Evolutionary conservation across 495 filamentous ascomycete genomes (phyloP), one percentile per base, ranked within the genome.

Genomic region (Trichoderma asperelloides): DNA sequence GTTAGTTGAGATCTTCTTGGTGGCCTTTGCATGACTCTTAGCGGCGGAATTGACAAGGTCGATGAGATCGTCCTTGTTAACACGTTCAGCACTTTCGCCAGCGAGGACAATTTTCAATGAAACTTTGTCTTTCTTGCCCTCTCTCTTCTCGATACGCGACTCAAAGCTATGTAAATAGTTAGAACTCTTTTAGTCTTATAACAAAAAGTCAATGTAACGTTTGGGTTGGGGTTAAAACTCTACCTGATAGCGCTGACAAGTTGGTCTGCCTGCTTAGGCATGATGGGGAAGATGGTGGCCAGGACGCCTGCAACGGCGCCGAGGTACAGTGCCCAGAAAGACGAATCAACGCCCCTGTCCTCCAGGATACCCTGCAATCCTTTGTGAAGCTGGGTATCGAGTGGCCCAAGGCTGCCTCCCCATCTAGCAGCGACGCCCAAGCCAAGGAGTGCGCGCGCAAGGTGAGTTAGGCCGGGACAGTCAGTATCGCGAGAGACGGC

Each of bases 361-460:
- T 69, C 66, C 33, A 78, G 68, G 67, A 82, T 68, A 45, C 69
- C 72, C 27, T 75, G 74, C 3, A 86, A 70, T 63, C 77, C 78
- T 16, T 68, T 55, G 39, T 74, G 71, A 15, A 84, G 71, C 11
- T 74, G 70, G 57, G 73, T 71, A 67, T 86, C 80, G 28, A 82
- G 80, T 2, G 81, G 78, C 18, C 76, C 77, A 12, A 96, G 76
- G 66, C 84, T 81, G 8, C 85, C 87, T 16, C 88, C 90, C 84
- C 91, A 96, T 69, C 93, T 83, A 60, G 88, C 89, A 65, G 87
- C 92, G 15, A 94, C 82, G 2, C 89, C 83, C 2, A 97, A 76
- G 0, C 88, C 89, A 2, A 97, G 76, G 1, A 91, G 77, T 0
- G 88, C 87, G 3, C 93, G 85, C 41, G 88, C 81, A 16, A 85